phyloP scores from a whole-genome alignment of 805 yeast genomes.

The Lachancea meyersii region DNA sequence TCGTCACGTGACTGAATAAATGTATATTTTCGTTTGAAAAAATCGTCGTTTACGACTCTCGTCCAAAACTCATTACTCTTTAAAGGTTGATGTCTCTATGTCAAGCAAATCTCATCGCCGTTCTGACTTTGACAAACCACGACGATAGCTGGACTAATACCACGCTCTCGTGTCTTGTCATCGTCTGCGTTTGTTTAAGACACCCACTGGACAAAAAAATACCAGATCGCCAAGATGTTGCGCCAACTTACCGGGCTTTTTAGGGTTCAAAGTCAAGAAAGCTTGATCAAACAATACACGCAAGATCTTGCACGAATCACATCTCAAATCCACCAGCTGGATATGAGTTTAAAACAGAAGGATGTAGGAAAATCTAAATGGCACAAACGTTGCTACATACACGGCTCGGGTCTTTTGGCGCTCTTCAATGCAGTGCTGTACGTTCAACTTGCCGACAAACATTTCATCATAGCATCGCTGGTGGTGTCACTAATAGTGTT shows the following conservation, averaged over 20 bases:
- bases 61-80: no score
- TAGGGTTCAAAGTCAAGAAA: slow-evolving; percentile 11
- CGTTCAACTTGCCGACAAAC: slow-evolving; percentile 1
- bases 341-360: slow-evolving; percentile 17
- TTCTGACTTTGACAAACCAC: no score
- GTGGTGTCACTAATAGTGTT: neutral
- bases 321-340: slow-evolving; percentile 24
- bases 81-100: no score
- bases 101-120: no score
- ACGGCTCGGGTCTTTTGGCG: slow-evolving; percentile 14
- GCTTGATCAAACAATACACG: slow-evolving; percentile 24
- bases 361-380: slow-evolving; percentile 14
- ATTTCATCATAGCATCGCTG: slow-evolving; percentile 1
- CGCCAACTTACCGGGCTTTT: slow-evolving; percentile 2
- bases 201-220: no score
- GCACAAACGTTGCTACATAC: slow-evolving; percentile 17
- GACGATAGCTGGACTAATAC: no score
- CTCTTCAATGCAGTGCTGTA: slow-evolving; percentile 3
- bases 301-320: slow-evolving; percentile 27
- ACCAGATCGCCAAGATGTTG: neutral
- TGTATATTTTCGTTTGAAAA: no score
- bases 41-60: no score
- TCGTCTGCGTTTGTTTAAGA: no score
- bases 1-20: no score
- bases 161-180: no score